Evolutionary conservation across 805 yeast genomes (phyloP), one percentile per base, ranked within the genome.

Genomic region (Grigorovia transvaalensis): DNA sequence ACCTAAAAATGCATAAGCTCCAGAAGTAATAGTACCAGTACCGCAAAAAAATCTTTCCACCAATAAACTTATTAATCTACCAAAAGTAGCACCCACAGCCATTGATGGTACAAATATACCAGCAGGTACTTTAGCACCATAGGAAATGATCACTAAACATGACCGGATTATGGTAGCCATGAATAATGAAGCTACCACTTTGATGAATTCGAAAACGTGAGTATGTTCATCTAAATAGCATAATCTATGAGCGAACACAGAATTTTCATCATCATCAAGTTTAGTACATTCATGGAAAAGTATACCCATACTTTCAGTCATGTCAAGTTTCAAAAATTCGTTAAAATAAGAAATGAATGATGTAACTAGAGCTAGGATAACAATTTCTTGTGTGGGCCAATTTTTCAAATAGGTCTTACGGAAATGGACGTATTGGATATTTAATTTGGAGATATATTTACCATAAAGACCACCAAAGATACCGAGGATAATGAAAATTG

Each of bases 81-180:
- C 99, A 67, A 88, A 85, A 0, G 96, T 80, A 0, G 98, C 97
- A 20, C 99, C 99, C 1, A 89, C 85, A 0, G 96, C 90, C 95
- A 93, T 88, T 1, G 96, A 86, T 2, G 99, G 99, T 50, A 93
- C 95, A 69, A 93, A 85, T 6, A 91, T 88, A 15, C 99, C 99
- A n/a, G 97, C 95, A 0, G 99, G 99, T 0, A 91, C 90, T 67
- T 85, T 88, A 55, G 89, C 82, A 2, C 96, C 96, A 65, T 95
- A 93, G 0, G 98, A 85, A 15, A 93, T 74, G 29, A 89, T 78
- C 29, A 93, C 87, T 48, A 93, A 74, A 0, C 75, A 56, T 71
- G 83, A 79, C 51, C 99, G 74, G 4, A 88, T 69, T 0, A 81
- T 56, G 0, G 96, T 85, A 0, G 97, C 97, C 49, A 79, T 71